Conservation (phyloP, 768 basidiomycete genomes). For the Kockovaella imperatae region DNA sequence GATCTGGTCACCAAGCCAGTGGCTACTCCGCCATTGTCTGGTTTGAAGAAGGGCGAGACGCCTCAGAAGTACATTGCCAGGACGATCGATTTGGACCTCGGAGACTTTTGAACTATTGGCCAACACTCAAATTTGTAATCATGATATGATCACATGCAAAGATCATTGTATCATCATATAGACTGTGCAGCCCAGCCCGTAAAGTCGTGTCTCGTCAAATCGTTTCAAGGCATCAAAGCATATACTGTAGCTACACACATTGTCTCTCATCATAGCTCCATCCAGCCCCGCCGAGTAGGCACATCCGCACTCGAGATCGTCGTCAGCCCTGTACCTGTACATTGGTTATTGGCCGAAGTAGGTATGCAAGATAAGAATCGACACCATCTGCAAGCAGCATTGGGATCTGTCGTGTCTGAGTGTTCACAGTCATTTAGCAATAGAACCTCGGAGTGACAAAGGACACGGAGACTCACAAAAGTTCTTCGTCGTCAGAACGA, state of each 20-base stretch:
- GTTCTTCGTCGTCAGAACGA: constrained; percentile 72
- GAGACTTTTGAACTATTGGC: constrained; percentile 34
- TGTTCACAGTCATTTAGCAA: background rate
- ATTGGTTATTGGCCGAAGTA: constrained; percentile 48
- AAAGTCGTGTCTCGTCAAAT: too few relatives aligned
- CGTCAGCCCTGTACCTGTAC: constrained; percentile 37
- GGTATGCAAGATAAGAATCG: constrained; percentile 87
- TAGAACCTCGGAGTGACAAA: background rate
- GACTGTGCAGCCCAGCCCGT: too few relatives aligned
- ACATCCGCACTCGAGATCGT: background rate
- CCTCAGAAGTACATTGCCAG: constrained; percentile 34
- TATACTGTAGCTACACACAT: background rate
- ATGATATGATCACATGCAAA: too few relatives aligned
- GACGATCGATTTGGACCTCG: constrained; percentile 42
- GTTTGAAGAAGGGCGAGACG: constrained; percentile 26
- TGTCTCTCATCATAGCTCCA: too few relatives aligned
- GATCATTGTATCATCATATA: too few relatives aligned
- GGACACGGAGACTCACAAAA: constrained; percentile 52
- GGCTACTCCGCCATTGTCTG: constrained; percentile 17
- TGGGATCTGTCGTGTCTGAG: constrained; percentile 44
- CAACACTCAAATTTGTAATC: background rate
- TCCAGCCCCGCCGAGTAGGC: too few relatives aligned
- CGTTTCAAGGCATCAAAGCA: background rate
- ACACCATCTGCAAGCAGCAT: constrained; percentile 70
- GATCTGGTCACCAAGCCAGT: constrained; percentile 15